A percentile compares a stretch with the other conserved stretches of the same genome.
These are phyloP conservation scores for Colletotrichum navitas DNA, from an alignment of 2,329 filamentous ascomycete genomes.

Conservation along the genomic window DNA sequence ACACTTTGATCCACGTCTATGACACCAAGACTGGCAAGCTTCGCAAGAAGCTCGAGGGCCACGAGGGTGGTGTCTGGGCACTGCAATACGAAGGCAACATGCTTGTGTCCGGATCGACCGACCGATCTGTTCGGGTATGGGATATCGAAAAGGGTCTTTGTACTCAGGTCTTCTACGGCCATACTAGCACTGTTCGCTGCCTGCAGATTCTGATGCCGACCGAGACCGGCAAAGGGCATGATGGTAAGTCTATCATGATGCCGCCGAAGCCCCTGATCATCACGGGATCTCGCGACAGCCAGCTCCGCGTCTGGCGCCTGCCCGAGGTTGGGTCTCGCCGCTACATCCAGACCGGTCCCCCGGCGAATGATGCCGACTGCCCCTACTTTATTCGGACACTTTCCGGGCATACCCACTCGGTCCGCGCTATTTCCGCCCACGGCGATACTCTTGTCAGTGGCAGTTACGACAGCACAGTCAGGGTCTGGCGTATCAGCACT, in stretches of 20 bases:
- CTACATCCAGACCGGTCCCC: slow-evolving; percentile 83
- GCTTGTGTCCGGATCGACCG: slow-evolving; percentile 94
- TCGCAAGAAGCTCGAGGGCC: slow-evolving; percentile 86
- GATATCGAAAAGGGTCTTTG: slow-evolving; percentile 94
- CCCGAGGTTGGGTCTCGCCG: slow-evolving; percentile 82
- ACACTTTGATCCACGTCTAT: slow-evolving; percentile 97
- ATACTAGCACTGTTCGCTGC: slow-evolving; percentile 96
- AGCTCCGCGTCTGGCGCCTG: slow-evolving; percentile 92
- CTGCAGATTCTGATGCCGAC: slow-evolving; percentile 93
- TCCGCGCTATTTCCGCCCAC: slow-evolving; percentile 94
- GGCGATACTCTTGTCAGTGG: slow-evolving; percentile 97
- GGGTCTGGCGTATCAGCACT: slow-evolving; percentile 97
- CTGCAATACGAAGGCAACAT: slow-evolving; percentile 96
- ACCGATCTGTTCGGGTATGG: slow-evolving; percentile 99
- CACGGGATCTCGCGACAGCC: slow-evolving; percentile 95
- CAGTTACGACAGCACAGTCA: slow-evolving; percentile 94
- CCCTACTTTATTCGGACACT: slow-evolving; percentile 94
- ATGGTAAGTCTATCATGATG: slow-evolving; percentile 86
- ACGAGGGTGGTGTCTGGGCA: slow-evolving; percentile 98
- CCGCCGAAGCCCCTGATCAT: slow-evolving; percentile 96
- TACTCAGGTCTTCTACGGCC: slow-evolving; percentile 96
- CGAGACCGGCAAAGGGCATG: slow-evolving; percentile 76
- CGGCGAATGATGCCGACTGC: slow-evolving; percentile 82
- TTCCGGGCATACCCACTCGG: slow-evolving; percentile 89
- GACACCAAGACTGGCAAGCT: slow-evolving; percentile 94